Conservation (phyloP, 768 basidiomycete species). For the Lactarius akahatsu region DNA sequence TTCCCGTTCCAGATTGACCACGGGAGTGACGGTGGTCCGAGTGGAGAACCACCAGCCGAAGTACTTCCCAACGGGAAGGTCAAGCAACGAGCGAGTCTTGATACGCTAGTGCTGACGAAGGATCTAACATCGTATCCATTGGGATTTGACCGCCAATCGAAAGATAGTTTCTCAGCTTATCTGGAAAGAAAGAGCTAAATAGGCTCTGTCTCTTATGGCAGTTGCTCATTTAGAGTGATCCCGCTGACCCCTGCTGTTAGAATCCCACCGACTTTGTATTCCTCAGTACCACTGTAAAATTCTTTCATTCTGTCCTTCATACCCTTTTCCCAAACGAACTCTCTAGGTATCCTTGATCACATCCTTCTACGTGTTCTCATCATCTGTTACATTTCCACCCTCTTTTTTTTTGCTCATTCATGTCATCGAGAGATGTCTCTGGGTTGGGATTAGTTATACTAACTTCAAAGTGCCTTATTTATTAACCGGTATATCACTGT, state of each 20-base stretch:
- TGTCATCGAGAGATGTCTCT: constrained; percentile 6
- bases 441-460: constrained; percentile 4
- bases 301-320: neutral
- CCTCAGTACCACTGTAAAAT: constrained; percentile 19
- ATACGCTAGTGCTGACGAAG: constrained; percentile 79
- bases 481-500: constrained; percentile 8
- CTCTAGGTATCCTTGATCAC: neutral
- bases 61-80: constrained; percentile 15
- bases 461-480: constrained; percentile 8
- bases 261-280: constrained; percentile 13
- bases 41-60: neutral
- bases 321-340: neutral
- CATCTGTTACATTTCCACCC: neutral
- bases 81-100: constrained; percentile 76
- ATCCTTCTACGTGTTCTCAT: neutral
- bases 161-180: constrained; percentile 20
- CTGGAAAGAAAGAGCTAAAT: constrained; percentile 13
- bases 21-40: constrained; percentile 37
- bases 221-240: neutral
- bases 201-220: neutral
- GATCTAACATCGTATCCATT: constrained; percentile 84
- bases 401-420: constrained; percentile 4
- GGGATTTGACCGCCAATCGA: constrained; percentile 51
- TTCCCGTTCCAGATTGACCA: constrained; percentile 87
- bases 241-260: neutral